Conservation (phyloP, 1,139 yeast species). For the Casaregolazyma lundiana region DNA sequence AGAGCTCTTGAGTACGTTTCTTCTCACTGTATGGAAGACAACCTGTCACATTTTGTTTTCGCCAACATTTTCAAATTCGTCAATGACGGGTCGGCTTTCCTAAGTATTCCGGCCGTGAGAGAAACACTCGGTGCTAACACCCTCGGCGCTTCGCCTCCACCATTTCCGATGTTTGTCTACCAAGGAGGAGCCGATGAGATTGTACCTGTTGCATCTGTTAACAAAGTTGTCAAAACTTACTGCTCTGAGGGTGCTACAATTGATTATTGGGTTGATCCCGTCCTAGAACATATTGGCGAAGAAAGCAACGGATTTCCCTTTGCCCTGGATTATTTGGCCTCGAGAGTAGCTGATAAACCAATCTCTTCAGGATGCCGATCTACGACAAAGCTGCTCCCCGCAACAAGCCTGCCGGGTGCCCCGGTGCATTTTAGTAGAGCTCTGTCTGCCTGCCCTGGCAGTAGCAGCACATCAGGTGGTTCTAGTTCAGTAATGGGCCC, state of each 20-base stretch:
- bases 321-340: slow-evolving; percentile 20
- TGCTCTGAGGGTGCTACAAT: slow-evolving; percentile 28
- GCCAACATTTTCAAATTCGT: slow-evolving; percentile 23
- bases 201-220: slow-evolving; percentile 22
- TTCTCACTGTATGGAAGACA: slow-evolving; percentile 17
- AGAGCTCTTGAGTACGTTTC: background rate
- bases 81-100: slow-evolving; percentile 18
- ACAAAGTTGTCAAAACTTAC: slow-evolving; percentile 20
- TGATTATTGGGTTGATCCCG: slow-evolving; percentile 20
- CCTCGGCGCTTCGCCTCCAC: slow-evolving; percentile 21
- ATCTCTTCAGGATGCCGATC: slow-evolving; percentile 13
- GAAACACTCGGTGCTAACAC: slow-evolving; percentile 15
- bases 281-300: slow-evolving; percentile 17
- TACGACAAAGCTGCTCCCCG: too few relatives aligned
- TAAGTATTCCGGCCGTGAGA: slow-evolving; percentile 14
- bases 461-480: too few relatives aligned
- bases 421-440: too few relatives aligned
- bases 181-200: slow-evolving; percentile 27
- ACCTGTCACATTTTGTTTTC: slow-evolving; percentile 17
- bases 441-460: too few relatives aligned
- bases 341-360: slow-evolving; percentile 15
- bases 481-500: too few relatives aligned
- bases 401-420: too few relatives aligned
- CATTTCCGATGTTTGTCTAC: slow-evolving; percentile 24
- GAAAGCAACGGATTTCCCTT: slow-evolving; percentile 10